Evolutionary conservation across 257 asterid genomes (phyloP), one percentile per base, ranked within the genome.

Genomic region (Nyctanthes arbortristis): DNA sequence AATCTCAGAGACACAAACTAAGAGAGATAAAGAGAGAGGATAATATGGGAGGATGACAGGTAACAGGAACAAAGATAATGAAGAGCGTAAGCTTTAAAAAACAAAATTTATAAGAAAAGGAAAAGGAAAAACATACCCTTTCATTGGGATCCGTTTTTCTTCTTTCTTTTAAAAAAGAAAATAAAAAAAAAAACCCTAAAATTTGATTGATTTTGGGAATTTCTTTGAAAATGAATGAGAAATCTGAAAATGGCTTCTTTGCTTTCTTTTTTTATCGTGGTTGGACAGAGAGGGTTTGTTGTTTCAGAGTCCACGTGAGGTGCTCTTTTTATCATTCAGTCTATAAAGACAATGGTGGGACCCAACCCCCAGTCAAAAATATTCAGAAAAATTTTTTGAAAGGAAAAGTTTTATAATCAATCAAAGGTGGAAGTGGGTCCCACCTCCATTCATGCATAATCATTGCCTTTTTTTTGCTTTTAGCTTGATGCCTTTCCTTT

Each of bases 271-370:
- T 79, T 81, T 64, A 81, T 78, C 79, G 86, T 73, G 81, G 79
- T 75, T 81, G 84, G 77, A 81, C 87, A 81, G 83, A 77, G 45
- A 61, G 59, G 59, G 83, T 75, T 71, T 80, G 83, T 71, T 80
- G 83, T 81, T 78, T 83, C 85, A 84, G 89, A 85, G 72, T 93
- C 96, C 98, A 93, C 98, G 98, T 93, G 98, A 90, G 97, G 88
- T 93, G 91, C 96, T 84, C 95, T 87, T 93, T 93, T 78, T 87
- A 93, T 93, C 85, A 90, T 88, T 88, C 96, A 88, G 87, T 87
- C 93, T 90, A 88, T 81, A 87, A 85, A 90, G 98, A 87, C 96
- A 90, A 52, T 82, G 95, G 93, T 85, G 96, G 86, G 82, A 25
- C 78, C 85, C 79, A 61, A 57, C 36, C 49, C 72, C 73, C 77